Percentiles rank a stretch among this genome's conserved stretches.
phyloP scores from a whole-genome alignment of 208 protist species.

The Leishmania tropica region DNA sequence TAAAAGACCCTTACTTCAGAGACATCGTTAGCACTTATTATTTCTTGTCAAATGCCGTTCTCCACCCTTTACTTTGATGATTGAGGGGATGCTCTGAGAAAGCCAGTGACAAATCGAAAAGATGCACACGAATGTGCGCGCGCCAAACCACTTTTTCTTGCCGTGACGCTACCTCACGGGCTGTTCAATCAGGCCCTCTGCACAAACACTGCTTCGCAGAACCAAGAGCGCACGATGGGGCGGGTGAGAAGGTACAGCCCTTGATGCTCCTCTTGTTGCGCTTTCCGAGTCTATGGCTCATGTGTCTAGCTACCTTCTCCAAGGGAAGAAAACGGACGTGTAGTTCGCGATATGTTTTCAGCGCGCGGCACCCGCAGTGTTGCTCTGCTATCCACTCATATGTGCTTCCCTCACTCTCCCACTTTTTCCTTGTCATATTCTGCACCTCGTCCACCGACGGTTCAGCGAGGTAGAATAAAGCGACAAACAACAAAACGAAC shows the following conservation, averaged over 20 bases:
- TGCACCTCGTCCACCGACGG: not conserved
- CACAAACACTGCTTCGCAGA: not conserved
- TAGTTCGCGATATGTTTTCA: not conserved
- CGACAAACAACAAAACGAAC: not conserved
- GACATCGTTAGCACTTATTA: slow-evolving; percentile 3
- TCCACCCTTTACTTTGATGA: not conserved
- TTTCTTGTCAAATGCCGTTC: not conserved
- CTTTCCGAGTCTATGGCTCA: not conserved
- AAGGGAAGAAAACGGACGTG: not conserved
- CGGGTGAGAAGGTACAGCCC: not conserved
- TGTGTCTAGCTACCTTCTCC: not conserved
- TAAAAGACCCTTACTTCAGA: no score
- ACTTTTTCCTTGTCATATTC: not conserved
- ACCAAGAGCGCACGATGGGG: not conserved
- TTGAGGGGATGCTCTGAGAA: not conserved
- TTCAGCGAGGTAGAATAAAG: not conserved
- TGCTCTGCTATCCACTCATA: not conserved
- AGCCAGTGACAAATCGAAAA: not conserved
- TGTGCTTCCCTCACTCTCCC: not conserved
- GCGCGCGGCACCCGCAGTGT: not conserved
- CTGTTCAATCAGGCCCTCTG: not conserved
- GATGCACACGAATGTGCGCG: not conserved
- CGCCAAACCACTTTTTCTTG: not conserved
- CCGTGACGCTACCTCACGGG: not conserved
- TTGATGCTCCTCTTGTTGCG: not conserved